A percentile compares a stretch with the other conserved stretches of the same genome.
phyloP scores from a whole-genome alignment of 192 early-diverging fungal species.

The Dispira parvispora region DNA sequence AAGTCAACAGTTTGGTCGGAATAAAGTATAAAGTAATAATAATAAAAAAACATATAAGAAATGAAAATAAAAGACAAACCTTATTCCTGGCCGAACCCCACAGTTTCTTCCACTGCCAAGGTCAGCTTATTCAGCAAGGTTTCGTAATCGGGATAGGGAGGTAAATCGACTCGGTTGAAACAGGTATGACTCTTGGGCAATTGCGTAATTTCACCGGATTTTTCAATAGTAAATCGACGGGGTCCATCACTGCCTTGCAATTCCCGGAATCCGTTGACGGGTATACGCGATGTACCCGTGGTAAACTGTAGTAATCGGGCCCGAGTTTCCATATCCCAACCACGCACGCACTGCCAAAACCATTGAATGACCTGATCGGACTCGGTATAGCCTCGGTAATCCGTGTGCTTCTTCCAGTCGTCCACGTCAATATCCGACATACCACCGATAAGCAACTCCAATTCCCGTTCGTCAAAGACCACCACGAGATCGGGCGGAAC shows the following conservation, averaged over 20 bases:
- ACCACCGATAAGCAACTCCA: conserved; percentile 16
- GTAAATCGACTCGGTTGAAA: conserved; percentile 80
- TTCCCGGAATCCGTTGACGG: conserved; percentile 84
- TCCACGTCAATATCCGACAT: conserved; percentile 13
- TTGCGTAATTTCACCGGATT: conserved; percentile 47
- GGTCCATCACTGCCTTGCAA: conserved; percentile 78
- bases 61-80: neutral
- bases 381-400: conserved; percentile 14
- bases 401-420: conserved; percentile 14
- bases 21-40: neutral
- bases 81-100: conserved; percentile 66
- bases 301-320: conserved; percentile 74
- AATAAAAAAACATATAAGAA: neutral
- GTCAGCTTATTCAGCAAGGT: conserved; percentile 44
- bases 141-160: conserved; percentile 56
- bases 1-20: too few species aligned
- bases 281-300: conserved; percentile 79
- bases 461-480: conserved; percentile 16
- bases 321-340: conserved; percentile 33
- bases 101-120: conserved; percentile 73
- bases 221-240: conserved; percentile 69
- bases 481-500: conserved; percentile 10
- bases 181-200: conserved; percentile 80
- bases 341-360: conserved; percentile 15
- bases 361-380: conserved; percentile 10